Evolutionary conservation across 2,329 filamentous ascomycete species (phyloP).

Genomic region (Dothistroma septosporum): DNA sequence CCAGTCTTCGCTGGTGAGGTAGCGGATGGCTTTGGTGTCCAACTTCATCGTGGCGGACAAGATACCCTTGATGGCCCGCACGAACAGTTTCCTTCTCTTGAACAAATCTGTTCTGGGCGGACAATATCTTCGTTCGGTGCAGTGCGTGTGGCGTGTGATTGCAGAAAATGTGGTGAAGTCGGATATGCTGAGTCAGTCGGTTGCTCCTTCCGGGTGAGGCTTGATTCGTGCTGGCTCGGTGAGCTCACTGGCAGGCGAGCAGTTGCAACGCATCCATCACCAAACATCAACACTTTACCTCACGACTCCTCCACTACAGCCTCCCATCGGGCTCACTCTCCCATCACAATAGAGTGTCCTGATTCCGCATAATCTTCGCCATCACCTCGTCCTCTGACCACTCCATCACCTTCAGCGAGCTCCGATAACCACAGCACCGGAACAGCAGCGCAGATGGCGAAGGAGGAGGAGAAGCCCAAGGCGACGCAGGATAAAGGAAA

Average conservation of each 20-base stretch:
- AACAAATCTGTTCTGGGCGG: neutral
- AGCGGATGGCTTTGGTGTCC: slow-evolving; percentile 88
- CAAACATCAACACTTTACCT: slow-evolving; percentile 3
- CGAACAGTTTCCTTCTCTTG: neutral
- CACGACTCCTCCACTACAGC: neutral
- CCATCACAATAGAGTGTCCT: neutral
- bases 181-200: slow-evolving; percentile 3
- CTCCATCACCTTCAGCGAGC: neutral
- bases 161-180: slow-evolving; percentile 12
- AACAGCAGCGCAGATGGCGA: slow-evolving; percentile 64
- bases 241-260: slow-evolving; percentile 9
- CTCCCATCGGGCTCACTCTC: neutral
- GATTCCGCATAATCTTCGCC: neutral
- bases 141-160: slow-evolving; percentile 1
- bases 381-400: neutral
- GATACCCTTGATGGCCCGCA: neutral
- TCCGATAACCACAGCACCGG: slow-evolving; percentile 1
- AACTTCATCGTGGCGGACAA: slow-evolving; percentile 71
- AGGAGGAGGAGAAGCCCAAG: slow-evolving; percentile 83
- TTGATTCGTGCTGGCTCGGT: neutral
- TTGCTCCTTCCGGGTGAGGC: slow-evolving; percentile 1
- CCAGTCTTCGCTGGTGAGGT: slow-evolving; percentile 92
- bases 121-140: neutral
- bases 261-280: slow-evolving; percentile 8
- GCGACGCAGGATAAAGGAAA: slow-evolving; percentile 84